Conservation (phyloP, 2,329 filamentous ascomycete species). For the Penicillium aurantiogriseum region DNA sequence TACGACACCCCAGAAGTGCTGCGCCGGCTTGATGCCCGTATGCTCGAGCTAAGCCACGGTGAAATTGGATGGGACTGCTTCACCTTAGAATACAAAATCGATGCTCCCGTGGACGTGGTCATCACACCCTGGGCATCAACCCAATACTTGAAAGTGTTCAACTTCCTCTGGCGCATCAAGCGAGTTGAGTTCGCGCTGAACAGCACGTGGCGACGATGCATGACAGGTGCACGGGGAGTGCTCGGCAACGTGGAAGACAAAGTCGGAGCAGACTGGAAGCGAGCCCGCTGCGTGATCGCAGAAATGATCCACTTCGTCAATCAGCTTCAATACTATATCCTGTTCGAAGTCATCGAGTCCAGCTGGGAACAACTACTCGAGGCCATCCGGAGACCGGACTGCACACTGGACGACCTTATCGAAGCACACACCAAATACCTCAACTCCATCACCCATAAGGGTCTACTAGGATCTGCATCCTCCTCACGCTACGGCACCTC, state of each 20-base stretch:
- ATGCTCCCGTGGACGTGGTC: constrained; percentile 92
- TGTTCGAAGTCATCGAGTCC: constrained; percentile 97
- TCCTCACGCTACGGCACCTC: constrained; percentile 23
- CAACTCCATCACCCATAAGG: constrained; percentile 92
- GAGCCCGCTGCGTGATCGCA: constrained; percentile 79
- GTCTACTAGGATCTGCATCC: constrained; percentile 71
- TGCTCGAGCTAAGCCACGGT: constrained; percentile 93
- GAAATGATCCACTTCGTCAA: constrained; percentile 99
- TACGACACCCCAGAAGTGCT: constrained; percentile 91
- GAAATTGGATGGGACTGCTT: constrained; percentile 99
- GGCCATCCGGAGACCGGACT: constrained; percentile 77
- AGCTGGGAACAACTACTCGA: constrained; percentile 89
- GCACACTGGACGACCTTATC: constrained; percentile 93
- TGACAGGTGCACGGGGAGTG: constrained; percentile 92
- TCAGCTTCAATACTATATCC: constrained; percentile 96
- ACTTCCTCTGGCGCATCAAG: constrained; percentile 98
- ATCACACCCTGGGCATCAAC: constrained; percentile 94
- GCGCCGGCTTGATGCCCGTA: constrained; percentile 88
- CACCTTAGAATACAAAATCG: constrained; percentile 97
- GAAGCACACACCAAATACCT: constrained; percentile 87
- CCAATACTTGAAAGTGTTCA: constrained; percentile 98
- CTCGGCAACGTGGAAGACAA: constrained; percentile 72
- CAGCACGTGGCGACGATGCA: constrained; percentile 90
- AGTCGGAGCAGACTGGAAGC: constrained; percentile 81
- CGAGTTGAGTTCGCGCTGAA: constrained; percentile 91